Evolutionary conservation across 2,329 filamentous ascomycete species (phyloP).

Genomic region (Massarina eburnea): DNA sequence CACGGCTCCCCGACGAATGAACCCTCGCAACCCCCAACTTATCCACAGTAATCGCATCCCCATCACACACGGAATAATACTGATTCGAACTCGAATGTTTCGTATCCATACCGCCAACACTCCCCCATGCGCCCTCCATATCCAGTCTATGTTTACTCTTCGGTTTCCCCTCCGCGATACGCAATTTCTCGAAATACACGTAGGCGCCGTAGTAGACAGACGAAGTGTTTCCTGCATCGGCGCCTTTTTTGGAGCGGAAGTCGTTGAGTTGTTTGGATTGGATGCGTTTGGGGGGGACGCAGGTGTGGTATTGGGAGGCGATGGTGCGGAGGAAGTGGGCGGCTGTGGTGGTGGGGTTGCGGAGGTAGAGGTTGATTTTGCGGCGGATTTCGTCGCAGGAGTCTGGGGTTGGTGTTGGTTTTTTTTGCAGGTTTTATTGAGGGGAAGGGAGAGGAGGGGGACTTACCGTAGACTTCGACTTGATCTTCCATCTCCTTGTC

Average conservation of each 20-base stretch:
- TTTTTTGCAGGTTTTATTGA: neutral
- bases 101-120: no score
- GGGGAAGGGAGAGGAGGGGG: no score
- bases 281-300: conserved; percentile 36
- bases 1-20: no score
- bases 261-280: conserved; percentile 49
- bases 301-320: conserved; percentile 44
- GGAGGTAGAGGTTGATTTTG: conserved; percentile 57
- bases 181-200: conserved; percentile 62
- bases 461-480: conserved; percentile 52
- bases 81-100: neutral
- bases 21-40: no score
- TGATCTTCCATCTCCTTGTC: conserved; percentile 50
- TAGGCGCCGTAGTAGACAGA: conserved; percentile 58
- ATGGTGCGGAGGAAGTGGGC: conserved; percentile 56
- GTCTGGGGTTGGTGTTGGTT: conserved; percentile 29
- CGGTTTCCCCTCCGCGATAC: conserved; percentile 54
- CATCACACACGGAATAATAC: no score
- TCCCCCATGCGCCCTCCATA: neutral
- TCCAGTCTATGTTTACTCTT: conserved; percentile 54
- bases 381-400: conserved; percentile 60
- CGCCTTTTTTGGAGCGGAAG: conserved; percentile 56
- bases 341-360: conserved; percentile 53
- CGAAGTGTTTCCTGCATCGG: conserved; percentile 52
- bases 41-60: neutral